A percentile compares a stretch with the other conserved stretches of the same genome.
These are phyloP conservation scores for Penicillium argentinense DNA, from an alignment of 495 filamentous ascomycete genomes.

Conservation along the genomic window DNA sequence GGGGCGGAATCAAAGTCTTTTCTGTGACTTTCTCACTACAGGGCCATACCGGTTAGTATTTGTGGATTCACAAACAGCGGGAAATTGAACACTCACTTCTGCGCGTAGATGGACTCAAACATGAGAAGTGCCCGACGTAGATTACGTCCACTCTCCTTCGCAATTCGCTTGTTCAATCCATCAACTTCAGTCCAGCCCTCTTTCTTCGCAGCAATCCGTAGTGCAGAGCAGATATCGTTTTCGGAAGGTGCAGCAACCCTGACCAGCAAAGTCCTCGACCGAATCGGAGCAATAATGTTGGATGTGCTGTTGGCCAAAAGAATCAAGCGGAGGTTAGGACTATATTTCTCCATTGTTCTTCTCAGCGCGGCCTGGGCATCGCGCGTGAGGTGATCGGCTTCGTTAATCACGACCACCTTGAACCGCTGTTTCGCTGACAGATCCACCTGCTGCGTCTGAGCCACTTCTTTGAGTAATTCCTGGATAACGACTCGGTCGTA, in stretches of 20 bases:
- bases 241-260: constrained; percentile 88
- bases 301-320: constrained; percentile 91
- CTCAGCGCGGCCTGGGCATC: constrained; percentile 95
- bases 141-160: constrained; percentile 89
- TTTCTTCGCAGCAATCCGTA: constrained; percentile 69
- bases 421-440: constrained; percentile 83
- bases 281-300: constrained; percentile 96
- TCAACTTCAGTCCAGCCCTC: constrained; percentile 73
- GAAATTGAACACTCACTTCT: constrained; percentile 64
- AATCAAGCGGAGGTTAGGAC: constrained; percentile 87
- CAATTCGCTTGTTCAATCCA: constrained; percentile 77
- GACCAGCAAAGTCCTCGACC: constrained; percentile 83
- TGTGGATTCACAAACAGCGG: neutral
- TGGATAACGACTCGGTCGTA: constrained; percentile 95
- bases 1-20: constrained; percentile 82
- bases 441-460: constrained; percentile 98
- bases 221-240: constrained; percentile 74
- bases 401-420: constrained; percentile 98
- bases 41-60: constrained; percentile 16
- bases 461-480: constrained; percentile 94
- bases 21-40: constrained; percentile 87
- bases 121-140: constrained; percentile 86
- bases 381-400: constrained; percentile 91
- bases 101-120: constrained; percentile 94
- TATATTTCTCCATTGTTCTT: constrained; percentile 99